Base-by-base conservation (phyloP, 805 yeast genomes). In the Saccharomycopsis synnaedendra region DNA sequence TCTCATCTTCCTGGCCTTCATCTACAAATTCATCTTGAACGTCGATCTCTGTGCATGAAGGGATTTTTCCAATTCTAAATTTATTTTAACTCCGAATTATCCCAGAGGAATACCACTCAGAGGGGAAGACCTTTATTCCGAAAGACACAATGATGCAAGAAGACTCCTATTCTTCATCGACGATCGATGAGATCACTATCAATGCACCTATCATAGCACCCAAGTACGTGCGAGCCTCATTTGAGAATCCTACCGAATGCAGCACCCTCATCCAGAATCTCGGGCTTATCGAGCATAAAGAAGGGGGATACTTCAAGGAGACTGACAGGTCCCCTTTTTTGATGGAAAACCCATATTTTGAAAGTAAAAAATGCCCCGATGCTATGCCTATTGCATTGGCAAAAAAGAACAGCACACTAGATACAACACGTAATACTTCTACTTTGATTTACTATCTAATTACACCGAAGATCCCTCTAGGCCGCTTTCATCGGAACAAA, bases 281-380 rank as follows among this genome's bases (percentile, higher is more conserved):
- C 43, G 53, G 61, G 4, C 57, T 75, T 27, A 56, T 62, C 5
- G 66, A 66, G 27, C 81, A 76, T 57, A 70, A 65, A 46, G 81
- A 76, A 58, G 81, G 80, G 43, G 82, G 81, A 0, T 76, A 69
- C 55, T 76, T 69, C 57, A 72, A 65, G 44, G 80, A 76, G 53
- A 76, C 82, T 0, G 80, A 75, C 54, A 66, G 78, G 49, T 68
- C 78, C 5, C 71, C 73, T 2, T 69, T 66, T 43, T 44, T 52
- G 3, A 64, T 72, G 68, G 63, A 61, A 10, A 64, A 64, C 41
- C 71, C 74, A 5, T 67, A 66, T 52, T 19, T 19, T 19, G 19
- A 1, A 19, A 58, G 60, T 30, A 35, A 42, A 31, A 38, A 42
- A 11, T 30, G 29, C 6, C 37, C 37, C 11, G 37, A 34, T 10